phyloP scores from a whole-genome alignment of 352 stramenopile genomes.

The Phytophthora pisi region DNA sequence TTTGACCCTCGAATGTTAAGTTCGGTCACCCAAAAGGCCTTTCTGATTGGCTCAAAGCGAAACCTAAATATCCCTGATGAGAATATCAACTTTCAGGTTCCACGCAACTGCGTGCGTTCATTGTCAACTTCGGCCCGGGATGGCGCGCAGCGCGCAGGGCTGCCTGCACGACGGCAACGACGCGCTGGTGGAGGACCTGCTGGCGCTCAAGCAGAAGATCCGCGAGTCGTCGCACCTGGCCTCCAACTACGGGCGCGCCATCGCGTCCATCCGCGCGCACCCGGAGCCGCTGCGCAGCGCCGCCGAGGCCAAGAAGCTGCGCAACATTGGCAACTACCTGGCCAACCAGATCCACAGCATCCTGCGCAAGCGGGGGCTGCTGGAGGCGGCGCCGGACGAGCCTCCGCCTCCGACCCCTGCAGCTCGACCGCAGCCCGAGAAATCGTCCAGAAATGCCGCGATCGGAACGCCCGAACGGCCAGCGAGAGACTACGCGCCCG shows the following conservation, averaged over 20 bases:
- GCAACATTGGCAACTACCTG: constrained; percentile 86
- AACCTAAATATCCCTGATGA: too few relatives aligned
- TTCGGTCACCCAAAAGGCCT: too few relatives aligned
- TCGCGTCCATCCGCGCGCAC: constrained; percentile 70
- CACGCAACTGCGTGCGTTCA: too few relatives aligned
- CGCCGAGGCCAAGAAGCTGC: constrained; percentile 66
- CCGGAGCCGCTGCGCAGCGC: constrained; percentile 47
- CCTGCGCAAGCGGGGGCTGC: constrained; percentile 49
- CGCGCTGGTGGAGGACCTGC: constrained; percentile 72
- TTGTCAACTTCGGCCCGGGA: too few relatives aligned
- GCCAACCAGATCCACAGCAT: constrained; percentile 86
- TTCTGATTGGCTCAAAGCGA: too few relatives aligned
- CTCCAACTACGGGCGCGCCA: constrained; percentile 71
- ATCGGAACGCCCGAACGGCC: background rate
- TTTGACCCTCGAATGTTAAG: too few relatives aligned
- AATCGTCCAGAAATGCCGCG: background rate
- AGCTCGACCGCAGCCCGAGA: background rate
- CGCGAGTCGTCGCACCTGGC: constrained; percentile 72
- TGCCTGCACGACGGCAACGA: constrained; percentile 72
- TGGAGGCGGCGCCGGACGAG: background rate
- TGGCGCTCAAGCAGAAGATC: constrained; percentile 54
- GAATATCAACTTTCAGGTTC: too few relatives aligned
- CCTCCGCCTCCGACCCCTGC: background rate
- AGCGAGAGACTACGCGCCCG: constrained; percentile 50
- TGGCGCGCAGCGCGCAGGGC: constrained; percentile 23